Conservation (phyloP, 2,329 filamentous ascomycete genomes). For the Fusarium beomiforme region DNA sequence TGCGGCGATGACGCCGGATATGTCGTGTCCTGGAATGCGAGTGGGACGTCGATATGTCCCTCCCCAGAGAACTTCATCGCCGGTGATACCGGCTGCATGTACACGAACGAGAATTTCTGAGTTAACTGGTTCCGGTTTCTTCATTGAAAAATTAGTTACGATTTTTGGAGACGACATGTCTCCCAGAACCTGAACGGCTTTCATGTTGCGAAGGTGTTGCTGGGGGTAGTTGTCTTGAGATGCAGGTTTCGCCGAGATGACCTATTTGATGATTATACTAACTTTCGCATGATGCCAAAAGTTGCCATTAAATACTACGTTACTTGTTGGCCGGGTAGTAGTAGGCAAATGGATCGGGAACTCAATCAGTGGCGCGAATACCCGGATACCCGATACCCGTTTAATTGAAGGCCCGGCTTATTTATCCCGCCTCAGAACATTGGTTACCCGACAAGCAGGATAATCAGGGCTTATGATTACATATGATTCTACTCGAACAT, state of each 20-base stretch:
- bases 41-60: slow-evolving; percentile 44
- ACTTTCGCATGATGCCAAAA: fast-evolving
- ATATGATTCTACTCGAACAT: fast-evolving
- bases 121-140: slow-evolving; percentile 25
- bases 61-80: slow-evolving; percentile 48
- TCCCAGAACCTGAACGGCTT: slow-evolving; percentile 47
- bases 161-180: slow-evolving; percentile 32
- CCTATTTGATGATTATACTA: no score
- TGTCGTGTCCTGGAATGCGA: slow-evolving; percentile 49
- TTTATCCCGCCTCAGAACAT: no score
- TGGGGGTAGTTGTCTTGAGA: no score
- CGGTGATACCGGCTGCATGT: slow-evolving; percentile 48
- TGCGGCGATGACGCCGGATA: slow-evolving; percentile 46
- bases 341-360: fast-evolving
- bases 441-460: neutral
- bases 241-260: fast-evolving
- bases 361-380: neutral
- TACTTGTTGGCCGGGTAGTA: neutral
- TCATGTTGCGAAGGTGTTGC: slow-evolving; percentile 42
- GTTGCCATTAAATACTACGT: no score
- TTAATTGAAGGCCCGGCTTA: no score
- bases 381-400: slow-evolving; percentile 1
- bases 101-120: slow-evolving; percentile 46
- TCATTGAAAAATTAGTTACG: slow-evolving; percentile 11
- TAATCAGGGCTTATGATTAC: no score